Percentiles rank a stretch among this genome's conserved stretches.
phyloP scores from a whole-genome alignment of 2,329 filamentous ascomycete species.

The Talaromyces pinophilus region DNA sequence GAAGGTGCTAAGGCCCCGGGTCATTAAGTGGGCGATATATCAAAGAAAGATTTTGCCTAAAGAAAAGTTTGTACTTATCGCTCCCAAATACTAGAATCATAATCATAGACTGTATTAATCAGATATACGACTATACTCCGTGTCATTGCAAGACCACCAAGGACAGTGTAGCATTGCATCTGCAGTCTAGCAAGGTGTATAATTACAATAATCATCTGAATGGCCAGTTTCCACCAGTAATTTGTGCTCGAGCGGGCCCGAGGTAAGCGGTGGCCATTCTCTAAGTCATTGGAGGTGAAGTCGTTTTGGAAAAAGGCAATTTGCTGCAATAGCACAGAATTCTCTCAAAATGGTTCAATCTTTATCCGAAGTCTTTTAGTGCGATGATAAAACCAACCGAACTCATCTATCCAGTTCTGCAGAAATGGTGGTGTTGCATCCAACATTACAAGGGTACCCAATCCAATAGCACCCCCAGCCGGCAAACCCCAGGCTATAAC shows the following conservation, averaged over 20 bases:
- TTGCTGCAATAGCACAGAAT: not conserved
- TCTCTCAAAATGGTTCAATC: not conserved
- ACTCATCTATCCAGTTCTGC: not conserved
- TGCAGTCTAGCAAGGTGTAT: not conserved
- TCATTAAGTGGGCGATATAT: not conserved
- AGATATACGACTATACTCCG: not conserved
- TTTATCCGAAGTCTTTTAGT: not conserved
- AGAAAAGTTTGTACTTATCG: not conserved
- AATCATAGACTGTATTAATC: not conserved
- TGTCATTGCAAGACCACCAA: not conserved
- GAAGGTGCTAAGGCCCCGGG: not conserved
- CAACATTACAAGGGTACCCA: not conserved
- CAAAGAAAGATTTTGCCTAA: not conserved
- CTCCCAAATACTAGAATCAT: not conserved
- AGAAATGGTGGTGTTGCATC: not conserved
- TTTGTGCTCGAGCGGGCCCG: not conserved
- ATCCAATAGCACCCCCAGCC: not conserved
- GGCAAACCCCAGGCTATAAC: not conserved
- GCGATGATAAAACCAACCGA: not conserved
- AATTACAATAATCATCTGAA: not conserved
- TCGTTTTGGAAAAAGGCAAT: not conserved
- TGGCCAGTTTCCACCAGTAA: not conserved
- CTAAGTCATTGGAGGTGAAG: not conserved
- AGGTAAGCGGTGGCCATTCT: no score
- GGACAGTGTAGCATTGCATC: not conserved